Percentiles rank a stretch among this genome's conserved stretches.
Conservation (phyloP, 1,284 basidiomycete genomes). For the Apiotrichum siamense region DNA sequence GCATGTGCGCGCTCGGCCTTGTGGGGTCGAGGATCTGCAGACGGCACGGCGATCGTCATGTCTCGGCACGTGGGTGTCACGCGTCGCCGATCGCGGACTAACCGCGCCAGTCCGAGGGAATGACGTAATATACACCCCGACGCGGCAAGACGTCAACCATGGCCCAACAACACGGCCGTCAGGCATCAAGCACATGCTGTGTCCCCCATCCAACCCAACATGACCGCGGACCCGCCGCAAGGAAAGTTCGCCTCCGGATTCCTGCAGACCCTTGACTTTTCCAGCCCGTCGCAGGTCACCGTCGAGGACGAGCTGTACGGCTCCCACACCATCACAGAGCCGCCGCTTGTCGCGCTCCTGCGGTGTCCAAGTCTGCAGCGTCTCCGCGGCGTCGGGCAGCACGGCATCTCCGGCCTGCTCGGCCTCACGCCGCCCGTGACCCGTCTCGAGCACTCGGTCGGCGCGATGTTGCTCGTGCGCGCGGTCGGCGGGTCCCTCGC, state of each 20-base stretch:
- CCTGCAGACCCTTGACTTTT: background rate
- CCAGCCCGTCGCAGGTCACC: background rate
- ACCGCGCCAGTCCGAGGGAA: no score
- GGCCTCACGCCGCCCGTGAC: constrained; percentile 11
- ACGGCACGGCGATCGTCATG: no score
- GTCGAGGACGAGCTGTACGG: constrained; percentile 14
- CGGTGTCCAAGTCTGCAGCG: constrained; percentile 1
- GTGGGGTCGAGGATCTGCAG: no score
- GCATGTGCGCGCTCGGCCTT: no score
- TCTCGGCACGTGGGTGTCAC: no score
- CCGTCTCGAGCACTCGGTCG: constrained; percentile 15
- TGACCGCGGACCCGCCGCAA: background rate
- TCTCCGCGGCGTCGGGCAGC: constrained; percentile 10
- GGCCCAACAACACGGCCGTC: no score
- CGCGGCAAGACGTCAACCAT: no score
- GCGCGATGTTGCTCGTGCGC: constrained; percentile 16
- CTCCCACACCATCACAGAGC: constrained; percentile 5
- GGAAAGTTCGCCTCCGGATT: background rate
- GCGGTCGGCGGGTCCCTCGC: constrained; percentile 7
- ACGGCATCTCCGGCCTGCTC: constrained; percentile 14
- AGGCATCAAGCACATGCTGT: no score
- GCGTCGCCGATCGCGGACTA: no score
- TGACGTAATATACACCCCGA: no score
- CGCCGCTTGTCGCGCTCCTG: constrained; percentile 7
- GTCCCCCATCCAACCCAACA: background rate